Conservation (phyloP, 1,284 basidiomycete species). For the Cutaneotrichosporon arboriforme region DNA sequence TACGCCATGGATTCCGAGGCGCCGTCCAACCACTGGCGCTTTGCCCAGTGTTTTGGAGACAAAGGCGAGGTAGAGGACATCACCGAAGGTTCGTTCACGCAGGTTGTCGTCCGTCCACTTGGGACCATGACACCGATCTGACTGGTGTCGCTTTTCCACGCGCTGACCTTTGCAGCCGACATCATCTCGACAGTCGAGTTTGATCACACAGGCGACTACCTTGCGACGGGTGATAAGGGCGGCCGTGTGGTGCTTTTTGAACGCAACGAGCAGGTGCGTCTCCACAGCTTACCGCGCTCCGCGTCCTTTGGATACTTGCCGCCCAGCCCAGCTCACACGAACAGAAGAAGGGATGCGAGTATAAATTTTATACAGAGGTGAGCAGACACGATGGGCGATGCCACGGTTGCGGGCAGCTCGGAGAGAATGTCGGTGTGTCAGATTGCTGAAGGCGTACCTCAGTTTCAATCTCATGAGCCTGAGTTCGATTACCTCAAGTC, state of each 20-base stretch:
- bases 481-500: conserved; percentile 99
- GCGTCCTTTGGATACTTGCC: no score
- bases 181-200: conserved; percentile 99
- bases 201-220: conserved; percentile 97
- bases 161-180: conserved; percentile 62
- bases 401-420: no score
- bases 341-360: conserved; percentile 99
- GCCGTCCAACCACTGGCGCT: conserved; percentile 78
- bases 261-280: conserved; percentile 85
- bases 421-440: not conserved
- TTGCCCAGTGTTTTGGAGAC: conserved; percentile 99
- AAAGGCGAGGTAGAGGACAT: conserved; percentile 99
- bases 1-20: conserved; percentile 62
- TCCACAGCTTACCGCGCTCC: not conserved
- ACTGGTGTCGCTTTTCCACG: not conserved
- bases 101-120: not conserved
- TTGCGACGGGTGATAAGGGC: conserved; percentile 98
- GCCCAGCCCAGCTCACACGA: no score
- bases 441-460: not conserved
- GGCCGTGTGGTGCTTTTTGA: conserved; percentile 98
- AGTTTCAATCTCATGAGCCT: conserved; percentile 95
- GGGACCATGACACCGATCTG: conserved; percentile 2
- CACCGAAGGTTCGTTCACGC: conserved; percentile 80
- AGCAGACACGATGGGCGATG: no score
- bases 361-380: conserved; percentile 97